Evolutionary conservation across 2,329 filamentous ascomycete genomes (phyloP), one percentile per base, ranked within the genome.

Genomic region (Shiraia bambusicola): DNA sequence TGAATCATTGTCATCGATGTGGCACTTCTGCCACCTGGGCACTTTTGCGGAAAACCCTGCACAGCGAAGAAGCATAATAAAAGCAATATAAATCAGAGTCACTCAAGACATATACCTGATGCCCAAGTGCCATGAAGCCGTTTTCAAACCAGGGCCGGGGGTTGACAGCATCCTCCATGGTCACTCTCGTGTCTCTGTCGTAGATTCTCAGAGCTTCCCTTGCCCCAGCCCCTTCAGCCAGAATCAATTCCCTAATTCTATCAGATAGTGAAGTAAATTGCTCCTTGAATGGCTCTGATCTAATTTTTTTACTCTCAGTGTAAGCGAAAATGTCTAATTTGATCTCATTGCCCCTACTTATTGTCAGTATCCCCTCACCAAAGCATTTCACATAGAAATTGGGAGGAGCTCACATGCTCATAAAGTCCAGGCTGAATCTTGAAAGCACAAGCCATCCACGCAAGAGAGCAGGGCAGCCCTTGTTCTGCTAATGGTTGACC

Each of bases 401-500:
- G 25, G 19, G 10, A 25, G 31, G 24, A 4, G 35, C 38, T 28
- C 17, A 41, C 38, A 3, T 35, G 15, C 30, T 35, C 38, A 14
- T 41, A 29, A 7, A 41, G 12, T 2, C 30, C 38, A 6, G 38
- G 38, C 11, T 6, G 6, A 6, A 36, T 36, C 2, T 36, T 15
- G 16, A 25, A 36, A 11, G 33, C 33, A 16, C 33, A 36, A 8
- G 27, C 13, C 17, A 36, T 10, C 17, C 33, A 25, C 17, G 17
- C 33, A 42, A 65, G 5, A 13, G 33, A 36, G 3, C 13, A 36
- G 11, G n/a, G 66, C 8, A 69, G 26, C 11, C 60, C 58, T 15
- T 50, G 50, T 15, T 59, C 52, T 6, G 59, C 67, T 14, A 70
- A 45, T 28, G 55, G 50, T 26, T 63, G 66, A 2, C 67, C 66